These are phyloP conservation scores for Salvia rosmarinus DNA, from an alignment of 257 asterid species.

Conservation along the genomic window DNA sequence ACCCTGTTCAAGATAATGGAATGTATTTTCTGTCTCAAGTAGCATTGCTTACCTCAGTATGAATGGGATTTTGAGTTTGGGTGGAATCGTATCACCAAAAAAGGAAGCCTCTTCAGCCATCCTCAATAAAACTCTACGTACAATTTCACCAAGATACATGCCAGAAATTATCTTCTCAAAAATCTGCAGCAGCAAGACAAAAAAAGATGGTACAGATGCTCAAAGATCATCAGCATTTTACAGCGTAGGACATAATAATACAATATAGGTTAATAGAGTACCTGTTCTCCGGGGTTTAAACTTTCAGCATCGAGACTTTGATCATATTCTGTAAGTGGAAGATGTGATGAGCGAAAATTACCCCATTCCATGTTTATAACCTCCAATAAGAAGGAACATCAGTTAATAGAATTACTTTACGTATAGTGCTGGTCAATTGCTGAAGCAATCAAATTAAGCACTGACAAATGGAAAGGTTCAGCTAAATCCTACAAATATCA, in stretches of 20 bases:
- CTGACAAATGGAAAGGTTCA: too few relatives aligned
- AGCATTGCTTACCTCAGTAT: conserved; percentile 59
- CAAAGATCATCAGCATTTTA: conserved; percentile 7
- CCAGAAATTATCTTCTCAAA: conserved; percentile 91
- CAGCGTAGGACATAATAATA: conserved; percentile 1
- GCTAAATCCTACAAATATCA: background rate
- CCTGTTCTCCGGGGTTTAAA: conserved; percentile 96
- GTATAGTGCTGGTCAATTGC: too few relatives aligned
- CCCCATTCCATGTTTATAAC: conserved; percentile 99
- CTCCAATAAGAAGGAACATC: conserved; percentile 43
- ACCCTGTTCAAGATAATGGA: background rate
- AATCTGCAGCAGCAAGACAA: conserved; percentile 55
- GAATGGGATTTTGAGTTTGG: conserved; percentile 70
- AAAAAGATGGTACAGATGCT: background rate
- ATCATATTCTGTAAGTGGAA: conserved; percentile 84
- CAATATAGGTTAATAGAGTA: conserved; percentile 17
- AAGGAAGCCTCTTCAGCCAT: conserved; percentile 83
- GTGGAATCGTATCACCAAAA: conserved; percentile 75
- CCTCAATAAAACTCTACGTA: conserved; percentile 76
- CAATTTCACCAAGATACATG: conserved; percentile 94
- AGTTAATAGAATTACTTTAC: conserved; percentile 7
- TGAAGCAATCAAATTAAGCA: too few relatives aligned
- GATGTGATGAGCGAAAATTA: conserved; percentile 80
- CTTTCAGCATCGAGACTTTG: conserved; percentile 77
- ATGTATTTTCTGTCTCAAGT: background rate